phyloP scores from a whole-genome alignment of 2,329 filamentous ascomycete species.

The Cytospora chrysosperma region DNA sequence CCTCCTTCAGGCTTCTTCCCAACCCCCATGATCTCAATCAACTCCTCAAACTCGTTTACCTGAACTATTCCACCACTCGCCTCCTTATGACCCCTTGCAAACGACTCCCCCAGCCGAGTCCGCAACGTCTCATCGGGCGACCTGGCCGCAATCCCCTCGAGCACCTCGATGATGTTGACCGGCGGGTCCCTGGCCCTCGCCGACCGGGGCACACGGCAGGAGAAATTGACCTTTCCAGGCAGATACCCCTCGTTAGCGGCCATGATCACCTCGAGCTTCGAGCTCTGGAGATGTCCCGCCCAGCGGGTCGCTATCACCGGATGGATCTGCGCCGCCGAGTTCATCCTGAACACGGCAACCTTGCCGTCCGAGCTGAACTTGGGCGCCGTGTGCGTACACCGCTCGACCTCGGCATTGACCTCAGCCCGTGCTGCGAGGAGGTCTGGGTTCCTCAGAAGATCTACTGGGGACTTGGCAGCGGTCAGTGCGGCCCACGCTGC shows the following conservation, averaged over 20 bases:
- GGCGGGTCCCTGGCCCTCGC: constrained; percentile 53
- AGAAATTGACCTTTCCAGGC: constrained; percentile 64
- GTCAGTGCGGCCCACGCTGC: constrained; percentile 61
- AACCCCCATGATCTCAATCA: constrained; percentile 58
- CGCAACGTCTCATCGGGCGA: constrained; percentile 39
- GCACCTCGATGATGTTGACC: constrained; percentile 61
- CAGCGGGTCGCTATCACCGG: constrained; percentile 66
- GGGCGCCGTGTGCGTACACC: constrained; percentile 60
- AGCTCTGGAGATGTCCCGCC: constrained; percentile 59
- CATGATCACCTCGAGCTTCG: constrained; percentile 61
- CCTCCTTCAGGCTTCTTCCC: constrained; percentile 49
- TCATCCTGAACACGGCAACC: constrained; percentile 63
- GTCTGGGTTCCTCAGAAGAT: constrained; percentile 47
- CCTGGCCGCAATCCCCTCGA: constrained; percentile 50
- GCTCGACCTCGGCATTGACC: constrained; percentile 60
- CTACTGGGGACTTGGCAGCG: constrained; percentile 47
- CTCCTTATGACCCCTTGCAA: constrained; percentile 66
- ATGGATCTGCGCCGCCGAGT: constrained; percentile 61
- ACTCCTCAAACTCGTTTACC: constrained; percentile 61
- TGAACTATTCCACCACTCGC: constrained; percentile 65
- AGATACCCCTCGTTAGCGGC: constrained; percentile 68
- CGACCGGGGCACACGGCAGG: constrained; percentile 59
- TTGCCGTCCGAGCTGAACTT: constrained; percentile 62
- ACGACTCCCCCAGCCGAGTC: constrained; percentile 58
- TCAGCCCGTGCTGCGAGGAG: constrained; percentile 56